Evolutionary conservation across 495 filamentous ascomycete genomes (phyloP).

Genomic region (Friedmanniomyces endolithicus): DNA sequence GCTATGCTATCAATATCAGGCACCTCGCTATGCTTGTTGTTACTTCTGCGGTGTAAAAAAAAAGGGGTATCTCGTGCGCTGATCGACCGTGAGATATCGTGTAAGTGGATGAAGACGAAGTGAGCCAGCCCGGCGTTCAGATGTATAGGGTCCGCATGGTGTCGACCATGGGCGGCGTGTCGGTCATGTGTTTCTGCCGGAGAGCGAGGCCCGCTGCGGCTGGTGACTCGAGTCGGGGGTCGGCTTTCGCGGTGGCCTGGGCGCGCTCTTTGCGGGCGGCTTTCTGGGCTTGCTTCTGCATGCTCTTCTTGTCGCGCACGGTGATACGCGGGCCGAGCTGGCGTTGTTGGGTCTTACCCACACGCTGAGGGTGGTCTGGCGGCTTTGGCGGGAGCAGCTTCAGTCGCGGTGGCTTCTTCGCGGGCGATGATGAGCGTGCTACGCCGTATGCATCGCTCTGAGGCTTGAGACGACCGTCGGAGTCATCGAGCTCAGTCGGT

Average conservation of each 20-base stretch:
- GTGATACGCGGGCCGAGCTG: conserved; percentile 22
- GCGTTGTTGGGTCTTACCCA: conserved; percentile 18
- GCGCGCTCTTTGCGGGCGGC: conserved; percentile 35
- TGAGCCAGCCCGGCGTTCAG: conserved; percentile 1
- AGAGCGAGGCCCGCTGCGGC: conserved; percentile 9
- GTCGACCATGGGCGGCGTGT: conserved; percentile 17
- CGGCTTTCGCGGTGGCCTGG: conserved; percentile 15
- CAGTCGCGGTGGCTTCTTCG: conserved; percentile 7
- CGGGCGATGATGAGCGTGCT: conserved; percentile 2
- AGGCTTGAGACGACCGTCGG: neutral
- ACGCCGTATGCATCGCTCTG: neutral
- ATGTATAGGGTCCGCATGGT: conserved; percentile 24
- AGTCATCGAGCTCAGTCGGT: conserved; percentile 5
- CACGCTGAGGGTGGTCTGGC: conserved; percentile 6
- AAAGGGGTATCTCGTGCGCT: conserved; percentile 1
- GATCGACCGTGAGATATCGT: conserved; percentile 3
- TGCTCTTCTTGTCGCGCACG: conserved; percentile 28
- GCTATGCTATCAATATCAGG: conserved; percentile 1
- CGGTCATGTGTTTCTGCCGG: conserved; percentile 15
- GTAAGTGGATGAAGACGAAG: neutral
- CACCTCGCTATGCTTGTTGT: conserved; percentile 6
- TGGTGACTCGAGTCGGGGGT: conserved; percentile 5
- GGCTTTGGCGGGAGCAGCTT: conserved; percentile 20
- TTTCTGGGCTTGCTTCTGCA: conserved; percentile 37
- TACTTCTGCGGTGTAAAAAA: neutral